phyloP scores from a whole-genome alignment of 176 grass and related monocot species.

The Bromus sterilis region DNA sequence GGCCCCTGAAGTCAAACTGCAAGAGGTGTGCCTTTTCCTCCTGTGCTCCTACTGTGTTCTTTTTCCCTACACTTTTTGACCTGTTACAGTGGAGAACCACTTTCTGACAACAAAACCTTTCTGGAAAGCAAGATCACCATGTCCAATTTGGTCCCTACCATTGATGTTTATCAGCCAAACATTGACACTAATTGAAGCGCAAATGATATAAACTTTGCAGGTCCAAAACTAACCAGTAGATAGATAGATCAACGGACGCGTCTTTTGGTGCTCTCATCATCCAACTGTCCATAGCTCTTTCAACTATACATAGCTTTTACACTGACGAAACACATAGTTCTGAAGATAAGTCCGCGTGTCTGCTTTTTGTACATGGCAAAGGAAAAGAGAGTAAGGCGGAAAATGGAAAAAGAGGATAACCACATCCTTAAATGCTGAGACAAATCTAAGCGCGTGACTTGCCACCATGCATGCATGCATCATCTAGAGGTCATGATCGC shows the following conservation, averaged over 20 bases:
- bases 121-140: constrained; percentile 26
- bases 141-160: not conserved
- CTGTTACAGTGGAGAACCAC: constrained; percentile 17
- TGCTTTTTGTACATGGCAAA: constrained; percentile 22
- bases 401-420: not conserved
- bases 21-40: too few species aligned
- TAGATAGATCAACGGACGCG: not conserved
- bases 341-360: too few species aligned
- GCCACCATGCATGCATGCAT: not conserved
- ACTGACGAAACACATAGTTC: too few species aligned
- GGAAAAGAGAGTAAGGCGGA: not conserved
- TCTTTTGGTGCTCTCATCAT: not conserved
- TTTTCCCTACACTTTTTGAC: constrained; percentile 15
- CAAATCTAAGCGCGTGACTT: constrained; percentile 16
- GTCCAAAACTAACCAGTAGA: not conserved
- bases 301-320: too few species aligned
- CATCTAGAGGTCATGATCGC: not conserved
- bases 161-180: not conserved
- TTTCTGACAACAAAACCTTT: constrained; percentile 29
- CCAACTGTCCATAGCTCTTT: not conserved
- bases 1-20: too few species aligned
- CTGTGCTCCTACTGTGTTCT: too few species aligned
- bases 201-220: not conserved
- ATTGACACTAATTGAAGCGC: not conserved
- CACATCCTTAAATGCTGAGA: constrained; percentile 7